Evolutionary conservation across 805 yeast genomes (phyloP).

Genomic region (Teunomyces lycoperdinae): DNA sequence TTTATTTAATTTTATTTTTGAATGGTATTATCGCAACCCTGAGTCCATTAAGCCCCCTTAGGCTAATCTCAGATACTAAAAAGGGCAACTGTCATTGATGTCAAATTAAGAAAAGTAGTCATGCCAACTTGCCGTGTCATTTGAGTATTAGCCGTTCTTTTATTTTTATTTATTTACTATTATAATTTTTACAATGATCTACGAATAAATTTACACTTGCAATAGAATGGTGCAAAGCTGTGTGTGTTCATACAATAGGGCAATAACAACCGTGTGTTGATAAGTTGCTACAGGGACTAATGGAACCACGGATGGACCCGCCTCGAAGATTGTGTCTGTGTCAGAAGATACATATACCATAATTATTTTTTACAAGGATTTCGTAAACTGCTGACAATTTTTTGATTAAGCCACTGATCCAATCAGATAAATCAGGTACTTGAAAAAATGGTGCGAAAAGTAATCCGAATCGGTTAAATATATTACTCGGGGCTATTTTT

Average conservation of each 20-base stretch:
- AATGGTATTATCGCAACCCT: too few relatives aligned
- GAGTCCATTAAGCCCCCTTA: too few relatives aligned
- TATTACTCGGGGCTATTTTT: neutral
- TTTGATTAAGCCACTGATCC: neutral
- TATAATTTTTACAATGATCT: too few relatives aligned
- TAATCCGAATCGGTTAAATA: neutral
- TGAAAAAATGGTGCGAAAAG: neutral
- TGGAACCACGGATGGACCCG: neutral
- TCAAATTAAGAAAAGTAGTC: too few relatives aligned
- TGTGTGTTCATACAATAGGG: too few relatives aligned
- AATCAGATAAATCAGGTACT: neutral
- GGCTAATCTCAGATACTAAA: too few relatives aligned
- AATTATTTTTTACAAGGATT: neutral
- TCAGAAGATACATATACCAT: neutral
- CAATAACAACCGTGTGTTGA: neutral
- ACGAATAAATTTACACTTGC: too few relatives aligned
- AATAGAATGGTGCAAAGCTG: too few relatives aligned
- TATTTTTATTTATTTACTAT: too few relatives aligned
- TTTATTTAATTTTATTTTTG: neutral
- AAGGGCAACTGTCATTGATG: too few relatives aligned
- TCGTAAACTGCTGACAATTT: neutral
- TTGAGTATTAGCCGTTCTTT: too few relatives aligned
- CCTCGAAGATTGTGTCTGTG: neutral
- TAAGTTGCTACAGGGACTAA: neutral
- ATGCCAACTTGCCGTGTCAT: too few relatives aligned